Evolutionary conservation across 495 filamentous ascomycete genomes (phyloP).

Genomic region (Trichocladium uniseriatum): DNA sequence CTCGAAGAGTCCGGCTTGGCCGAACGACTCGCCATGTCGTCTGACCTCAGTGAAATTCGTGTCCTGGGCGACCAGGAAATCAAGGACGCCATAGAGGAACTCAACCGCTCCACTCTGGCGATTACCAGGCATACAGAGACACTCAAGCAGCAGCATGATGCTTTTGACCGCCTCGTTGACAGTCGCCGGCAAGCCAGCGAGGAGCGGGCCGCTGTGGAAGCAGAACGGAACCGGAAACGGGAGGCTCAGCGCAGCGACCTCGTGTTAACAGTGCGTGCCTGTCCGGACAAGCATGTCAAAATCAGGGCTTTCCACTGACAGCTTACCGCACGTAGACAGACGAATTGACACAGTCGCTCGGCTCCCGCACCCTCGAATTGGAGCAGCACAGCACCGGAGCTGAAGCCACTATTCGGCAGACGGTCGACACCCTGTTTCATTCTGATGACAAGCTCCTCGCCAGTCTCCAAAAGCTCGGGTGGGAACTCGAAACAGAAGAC

Average conservation of each 20-base stretch:
- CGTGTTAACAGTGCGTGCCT: constrained; percentile 21
- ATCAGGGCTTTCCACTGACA: background rate
- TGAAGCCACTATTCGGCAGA: constrained; percentile 23
- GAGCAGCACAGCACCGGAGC: constrained; percentile 27
- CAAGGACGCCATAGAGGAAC: constrained; percentile 35
- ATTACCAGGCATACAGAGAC: constrained; percentile 40
- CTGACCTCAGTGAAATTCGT: constrained; percentile 28
- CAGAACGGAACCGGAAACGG: constrained; percentile 23
- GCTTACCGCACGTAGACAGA: constrained; percentile 21
- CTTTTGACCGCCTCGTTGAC: constrained; percentile 30
- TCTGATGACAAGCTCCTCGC: constrained; percentile 40
- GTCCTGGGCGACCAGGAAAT: constrained; percentile 33
- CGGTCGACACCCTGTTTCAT: constrained; percentile 28
- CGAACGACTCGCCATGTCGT: constrained; percentile 25
- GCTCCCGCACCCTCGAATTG: constrained; percentile 31
- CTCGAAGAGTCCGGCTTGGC: constrained; percentile 30
- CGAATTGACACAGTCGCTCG: constrained; percentile 32
- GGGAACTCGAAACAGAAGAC: constrained; percentile 35
- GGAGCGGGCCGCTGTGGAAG: constrained; percentile 23
- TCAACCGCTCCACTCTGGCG: constrained; percentile 36
- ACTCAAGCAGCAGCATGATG: constrained; percentile 35
- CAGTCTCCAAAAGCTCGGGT: constrained; percentile 41
- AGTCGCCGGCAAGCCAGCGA: constrained; percentile 18
- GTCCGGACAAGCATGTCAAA: background rate
- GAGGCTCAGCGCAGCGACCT: constrained; percentile 24